phyloP scores from a whole-genome alignment of 2,329 filamentous ascomycete species.

The Diaporthe capsici region DNA sequence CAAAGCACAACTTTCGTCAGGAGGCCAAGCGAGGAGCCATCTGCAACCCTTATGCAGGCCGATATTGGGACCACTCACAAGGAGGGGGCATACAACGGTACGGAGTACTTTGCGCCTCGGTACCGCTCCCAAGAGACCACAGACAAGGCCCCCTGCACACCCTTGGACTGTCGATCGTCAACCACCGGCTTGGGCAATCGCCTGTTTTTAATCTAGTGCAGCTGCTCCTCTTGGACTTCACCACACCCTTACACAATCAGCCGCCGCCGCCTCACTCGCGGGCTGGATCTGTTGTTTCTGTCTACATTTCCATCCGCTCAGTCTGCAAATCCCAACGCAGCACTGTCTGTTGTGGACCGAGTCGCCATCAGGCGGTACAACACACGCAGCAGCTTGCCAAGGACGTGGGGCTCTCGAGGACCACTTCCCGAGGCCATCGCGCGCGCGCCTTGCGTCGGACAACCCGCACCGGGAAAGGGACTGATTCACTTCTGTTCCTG shows the following conservation, averaged over 20 bases:
- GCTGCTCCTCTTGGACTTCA: constrained; percentile 20
- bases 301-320: background rate
- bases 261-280: constrained; percentile 23
- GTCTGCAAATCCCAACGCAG: constrained; percentile 4
- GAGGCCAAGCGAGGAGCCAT: constrained; percentile 11
- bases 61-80: constrained; percentile 27
- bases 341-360: constrained; percentile 13
- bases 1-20: background rate
- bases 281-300: constrained; percentile 18
- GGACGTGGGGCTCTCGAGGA: constrained; percentile 23
- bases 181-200: constrained; percentile 26
- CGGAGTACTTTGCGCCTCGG: constrained; percentile 25
- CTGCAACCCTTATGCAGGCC: constrained; percentile 36
- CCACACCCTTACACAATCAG: constrained; percentile 27
- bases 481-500: constrained; percentile 27
- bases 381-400: background rate
- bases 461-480: constrained; percentile 1
- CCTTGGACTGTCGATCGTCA: constrained; percentile 23
- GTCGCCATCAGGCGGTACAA: constrained; percentile 1
- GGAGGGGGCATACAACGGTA: constrained; percentile 5
- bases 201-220: constrained; percentile 30
- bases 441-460: background rate
- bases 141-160: constrained; percentile 15
- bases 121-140: constrained; percentile 14
- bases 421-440: constrained; percentile 1